These are phyloP conservation scores for Pinguiococcus pyrenoidosus DNA, from an alignment of 108 stramenopile species.

Conservation along the genomic window DNA sequence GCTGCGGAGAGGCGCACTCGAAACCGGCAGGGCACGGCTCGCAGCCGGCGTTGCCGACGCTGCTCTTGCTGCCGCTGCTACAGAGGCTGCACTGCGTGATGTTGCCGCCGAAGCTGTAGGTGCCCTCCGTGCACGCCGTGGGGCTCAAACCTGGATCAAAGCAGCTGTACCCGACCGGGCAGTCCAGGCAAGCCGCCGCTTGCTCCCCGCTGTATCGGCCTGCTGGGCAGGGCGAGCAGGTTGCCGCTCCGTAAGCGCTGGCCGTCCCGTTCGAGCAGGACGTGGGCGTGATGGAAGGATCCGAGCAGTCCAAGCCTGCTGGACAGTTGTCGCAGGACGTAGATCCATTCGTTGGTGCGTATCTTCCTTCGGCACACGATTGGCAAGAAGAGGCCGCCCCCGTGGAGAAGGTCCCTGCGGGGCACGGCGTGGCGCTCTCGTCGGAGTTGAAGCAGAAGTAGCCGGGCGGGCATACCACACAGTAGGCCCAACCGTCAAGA, in stretches of 20 bases:
- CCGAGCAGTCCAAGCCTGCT: conserved; percentile 18
- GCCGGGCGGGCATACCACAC: conserved; percentile 26
- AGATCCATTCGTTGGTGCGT: too few relatives aligned
- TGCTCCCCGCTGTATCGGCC: conserved; percentile 18
- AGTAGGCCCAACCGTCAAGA: conserved; percentile 10
- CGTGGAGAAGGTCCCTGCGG: neutral
- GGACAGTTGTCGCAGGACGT: conserved; percentile 18
- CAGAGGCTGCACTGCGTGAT: too few relatives aligned
- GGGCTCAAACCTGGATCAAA: neutral
- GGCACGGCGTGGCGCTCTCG: conserved; percentile 11
- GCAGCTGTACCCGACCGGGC: conserved; percentile 20
- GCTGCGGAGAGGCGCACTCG: too few relatives aligned
- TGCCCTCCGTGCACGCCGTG: conserved; percentile 1
- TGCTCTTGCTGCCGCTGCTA: too few relatives aligned
- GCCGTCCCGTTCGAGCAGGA: conserved; percentile 17
- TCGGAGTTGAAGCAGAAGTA: conserved; percentile 35
- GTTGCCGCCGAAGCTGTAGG: conserved; percentile 4
- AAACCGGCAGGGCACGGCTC: too few relatives aligned
- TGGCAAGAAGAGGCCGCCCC: too few relatives aligned
- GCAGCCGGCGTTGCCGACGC: too few relatives aligned
- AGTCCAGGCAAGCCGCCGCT: conserved; percentile 8
- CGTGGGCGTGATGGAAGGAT: conserved; percentile 3
- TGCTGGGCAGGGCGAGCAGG: conserved; percentile 14
- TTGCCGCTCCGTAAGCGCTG: conserved; percentile 5
- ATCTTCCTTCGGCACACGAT: too few relatives aligned